These are phyloP conservation scores for Actinidia chinensis DNA, from an alignment of 179 eudicot genomes.

Conservation along the genomic window DNA sequence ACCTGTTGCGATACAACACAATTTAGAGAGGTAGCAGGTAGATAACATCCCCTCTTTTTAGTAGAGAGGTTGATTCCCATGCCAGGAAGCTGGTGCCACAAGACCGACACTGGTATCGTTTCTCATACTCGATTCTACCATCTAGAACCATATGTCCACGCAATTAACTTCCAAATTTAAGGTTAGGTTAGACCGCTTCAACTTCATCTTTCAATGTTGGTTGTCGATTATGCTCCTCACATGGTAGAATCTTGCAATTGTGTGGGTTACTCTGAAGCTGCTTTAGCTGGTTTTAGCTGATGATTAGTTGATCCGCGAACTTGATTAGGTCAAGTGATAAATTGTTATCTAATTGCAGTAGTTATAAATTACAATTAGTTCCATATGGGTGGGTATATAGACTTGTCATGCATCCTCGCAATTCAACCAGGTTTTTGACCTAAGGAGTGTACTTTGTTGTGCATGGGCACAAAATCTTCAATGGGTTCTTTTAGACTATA, in stretches of 20 bases:
- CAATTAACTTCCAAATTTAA: background rate
- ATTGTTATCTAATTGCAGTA: background rate
- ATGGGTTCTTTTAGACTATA: background rate
- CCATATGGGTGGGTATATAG: background rate
- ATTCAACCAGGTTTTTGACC: conserved; percentile 13
- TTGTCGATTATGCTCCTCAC: too few relatives aligned
- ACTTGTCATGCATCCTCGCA: background rate
- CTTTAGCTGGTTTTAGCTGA: conserved; percentile 14
- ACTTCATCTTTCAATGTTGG: background rate
- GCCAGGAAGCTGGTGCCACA: too few relatives aligned
- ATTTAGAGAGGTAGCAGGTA: too few relatives aligned
- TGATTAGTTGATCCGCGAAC: conserved; percentile 33
- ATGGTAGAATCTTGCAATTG: background rate
- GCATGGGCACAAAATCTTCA: background rate
- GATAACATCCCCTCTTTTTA: too few relatives aligned
- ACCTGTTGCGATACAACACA: too few relatives aligned
- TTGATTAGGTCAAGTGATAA: conserved; percentile 13
- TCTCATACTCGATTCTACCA: too few relatives aligned
- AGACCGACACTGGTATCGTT: too few relatives aligned
- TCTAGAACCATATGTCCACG: background rate
- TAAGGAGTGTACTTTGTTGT: background rate
- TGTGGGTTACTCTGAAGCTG: background rate
- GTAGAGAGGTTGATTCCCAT: too few relatives aligned
- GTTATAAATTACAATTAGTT: conserved; percentile 5
- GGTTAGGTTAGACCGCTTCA: background rate